Evolutionary conservation across 371 early-diverging fungal genomes (phyloP).

Genomic region (Paraphysoderma sedebokerense): DNA sequence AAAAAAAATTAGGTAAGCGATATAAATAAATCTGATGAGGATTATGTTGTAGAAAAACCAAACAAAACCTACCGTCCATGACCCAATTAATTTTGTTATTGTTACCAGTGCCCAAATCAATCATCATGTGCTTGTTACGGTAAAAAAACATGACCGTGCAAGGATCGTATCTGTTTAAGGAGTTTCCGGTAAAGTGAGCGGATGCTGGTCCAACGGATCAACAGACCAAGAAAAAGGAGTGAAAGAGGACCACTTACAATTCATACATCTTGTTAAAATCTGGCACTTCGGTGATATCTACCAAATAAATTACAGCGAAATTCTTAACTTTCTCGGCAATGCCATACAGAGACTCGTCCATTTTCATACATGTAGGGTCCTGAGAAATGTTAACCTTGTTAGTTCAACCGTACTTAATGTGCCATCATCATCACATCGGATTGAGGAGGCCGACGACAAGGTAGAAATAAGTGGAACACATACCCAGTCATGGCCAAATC

Average conservation of each 20-base stretch:
- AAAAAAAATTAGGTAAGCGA: neutral
- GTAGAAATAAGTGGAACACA: neutral
- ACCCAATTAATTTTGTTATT: slow-evolving; percentile 98
- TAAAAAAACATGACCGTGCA: slow-evolving; percentile 90
- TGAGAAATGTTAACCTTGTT: slow-evolving; percentile 4
- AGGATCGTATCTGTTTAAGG: no score
- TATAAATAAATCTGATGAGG: neutral
- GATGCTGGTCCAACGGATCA: neutral
- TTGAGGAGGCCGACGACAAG: neutral
- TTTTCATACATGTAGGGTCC: slow-evolving; percentile 89
- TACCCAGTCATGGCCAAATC: slow-evolving; percentile 94
- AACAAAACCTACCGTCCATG: slow-evolving; percentile 31
- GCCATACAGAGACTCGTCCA: slow-evolving; percentile 86
- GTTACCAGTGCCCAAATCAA: slow-evolving; percentile 96
- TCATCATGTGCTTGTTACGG: slow-evolving; percentile 94
- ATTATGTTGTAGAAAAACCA: neutral
- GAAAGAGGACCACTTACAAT: slow-evolving; percentile 17
- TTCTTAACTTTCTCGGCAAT: slow-evolving; percentile 92
- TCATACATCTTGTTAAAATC: slow-evolving; percentile 96
- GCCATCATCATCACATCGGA: neutral
- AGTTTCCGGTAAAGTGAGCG: no score
- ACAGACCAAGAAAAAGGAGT: neutral
- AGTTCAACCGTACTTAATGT: neutral
- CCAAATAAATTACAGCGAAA: slow-evolving; percentile 90
- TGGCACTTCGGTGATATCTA: slow-evolving; percentile 65